Base-by-base conservation (phyloP, 225 moss, liverwort and hornwort genomes). In the Pleurozium schreberi region DNA sequence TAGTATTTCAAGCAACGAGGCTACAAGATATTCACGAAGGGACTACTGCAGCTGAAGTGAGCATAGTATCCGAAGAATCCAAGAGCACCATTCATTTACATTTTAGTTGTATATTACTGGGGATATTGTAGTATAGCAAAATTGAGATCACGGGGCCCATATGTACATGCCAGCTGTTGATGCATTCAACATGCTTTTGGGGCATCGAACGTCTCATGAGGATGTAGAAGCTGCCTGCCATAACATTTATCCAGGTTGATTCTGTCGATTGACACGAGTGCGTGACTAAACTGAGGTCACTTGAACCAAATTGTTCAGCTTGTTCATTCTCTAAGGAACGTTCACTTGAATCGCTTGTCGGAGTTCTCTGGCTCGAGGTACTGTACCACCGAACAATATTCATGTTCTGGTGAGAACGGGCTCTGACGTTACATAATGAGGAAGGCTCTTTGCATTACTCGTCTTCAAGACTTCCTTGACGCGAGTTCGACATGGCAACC, bases 61-160 rank as follows among this genome's bases (percentile, higher is more conserved):
- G 60, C 36, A 18, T 12, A 53, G 52, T 64, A 86, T 74, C 58
- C 58, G 9, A 45, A 53, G 81, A 55, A 52, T 28, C 30, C 69
- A 55, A 40, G 65, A 85, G 28, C 82, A 70, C 47, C 55, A 64
- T 88, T 90, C 79, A 86, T 59, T 90, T 67, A 60, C 86, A 80
- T 84, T 80, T 80, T 75, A 61, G 86, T 88, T 92, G 90, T 88
- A 88, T 81, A 86, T 87, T 84, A 80, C 82, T 88, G 82, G 75
- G 77, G 50, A 88, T 88, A 68, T 88, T 90, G 82, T 86, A 92
- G 86, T 42, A 52, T 73, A 90, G 88, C 52, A 55, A n/a, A 64
- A 38, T 57, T 86, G 83, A 92, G 87, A 85, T 55, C 49, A 89
- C 78, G 36, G 83, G 64, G 59, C 38, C 27, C 64, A 47, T 83